Evolutionary conservation across 495 filamentous ascomycete genomes (phyloP), one percentile per base, ranked within the genome.

Genomic region (Daldinia decipiens): DNA sequence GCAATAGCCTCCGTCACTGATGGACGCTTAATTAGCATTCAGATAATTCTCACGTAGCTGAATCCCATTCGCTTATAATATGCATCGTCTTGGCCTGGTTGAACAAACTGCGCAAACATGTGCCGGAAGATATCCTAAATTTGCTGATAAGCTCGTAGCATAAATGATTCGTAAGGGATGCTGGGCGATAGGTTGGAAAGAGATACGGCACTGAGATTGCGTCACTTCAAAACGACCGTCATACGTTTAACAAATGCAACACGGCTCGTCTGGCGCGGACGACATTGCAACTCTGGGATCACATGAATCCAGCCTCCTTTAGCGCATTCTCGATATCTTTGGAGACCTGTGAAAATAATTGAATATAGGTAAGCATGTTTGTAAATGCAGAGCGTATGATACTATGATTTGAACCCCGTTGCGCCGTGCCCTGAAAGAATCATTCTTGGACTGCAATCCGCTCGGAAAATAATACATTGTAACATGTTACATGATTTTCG

Each of bases 401-500:
- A 60, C 62, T 72, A 34, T 70, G 62, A 39, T 55, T 54, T 69
- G 55, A 72, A 70, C 36, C 62, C 62, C 34, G 58, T 69, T 64
- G 54, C 67, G 71, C 71, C 71, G 59, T 64, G 68, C 74, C 43
- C 45, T 19, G 39, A 50, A 52, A 55, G 53, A 38, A 39, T 56
- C 59, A 64, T 38, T 67, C 51, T 59, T 58, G 32, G 51, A 36
- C 54, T 60, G 59, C 17, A 59, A 55, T 65, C 51, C 65, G 71
- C 43, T 70, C 58, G 65, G 62, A 53, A 68, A 71, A 74, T 56
- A 77, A 71, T 72, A 76, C 68, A 68, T 64, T 74, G 68, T 67
- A 50, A 74, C 68, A 65, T 71, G 80, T 87, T 92, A 96, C 92
- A 94, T 93, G 82, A 98, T 92, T 86, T 94, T 97, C 70, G 93